These are phyloP conservation scores for Microthyrium microscopicum DNA, from an alignment of 2,329 filamentous ascomycete species.

Conservation along the genomic window DNA sequence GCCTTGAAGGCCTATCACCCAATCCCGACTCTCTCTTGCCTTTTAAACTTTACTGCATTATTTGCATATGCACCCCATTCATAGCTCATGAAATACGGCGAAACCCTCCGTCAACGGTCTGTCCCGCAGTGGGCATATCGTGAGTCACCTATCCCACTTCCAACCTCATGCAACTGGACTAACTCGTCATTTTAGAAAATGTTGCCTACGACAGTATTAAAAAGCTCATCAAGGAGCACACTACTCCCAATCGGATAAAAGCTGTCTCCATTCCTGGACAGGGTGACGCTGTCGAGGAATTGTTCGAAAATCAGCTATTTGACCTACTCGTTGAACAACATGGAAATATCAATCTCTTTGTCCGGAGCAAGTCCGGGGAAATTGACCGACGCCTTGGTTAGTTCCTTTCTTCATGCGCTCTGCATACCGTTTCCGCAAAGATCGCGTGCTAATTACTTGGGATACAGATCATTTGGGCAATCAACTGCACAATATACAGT, in stretches of 20 bases:
- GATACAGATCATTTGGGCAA: too few relatives aligned
- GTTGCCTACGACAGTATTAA: constrained; percentile 83
- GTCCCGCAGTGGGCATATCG: constrained; percentile 59
- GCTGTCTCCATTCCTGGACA: constrained; percentile 63
- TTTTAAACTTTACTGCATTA: too few relatives aligned
- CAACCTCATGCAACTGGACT: constrained; percentile 1
- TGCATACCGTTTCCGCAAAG: too few relatives aligned
- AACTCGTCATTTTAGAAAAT: constrained; percentile 41
- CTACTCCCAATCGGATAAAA: constrained; percentile 49
- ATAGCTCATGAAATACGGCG: constrained; percentile 54
- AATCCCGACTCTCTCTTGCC: too few relatives aligned
- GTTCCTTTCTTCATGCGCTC: constrained; percentile 14
- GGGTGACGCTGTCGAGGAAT: constrained; percentile 34
- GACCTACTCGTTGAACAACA: constrained; percentile 57
- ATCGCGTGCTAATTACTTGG: too few relatives aligned
- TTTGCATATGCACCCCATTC: too few relatives aligned
- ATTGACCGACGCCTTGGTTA: constrained; percentile 52
- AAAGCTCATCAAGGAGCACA: constrained; percentile 66
- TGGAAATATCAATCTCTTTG: constrained; percentile 61
- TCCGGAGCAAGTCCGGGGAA: constrained; percentile 65
- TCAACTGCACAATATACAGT: constrained; percentile 3
- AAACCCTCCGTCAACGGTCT: constrained; percentile 56
- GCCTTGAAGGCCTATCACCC: too few relatives aligned
- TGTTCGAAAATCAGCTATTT: constrained; percentile 58
- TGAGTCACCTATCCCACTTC: background rate